These are phyloP conservation scores for Talaromyces sp. DNA, from an alignment of 2,329 filamentous ascomycete genomes.

Conservation along the genomic window DNA sequence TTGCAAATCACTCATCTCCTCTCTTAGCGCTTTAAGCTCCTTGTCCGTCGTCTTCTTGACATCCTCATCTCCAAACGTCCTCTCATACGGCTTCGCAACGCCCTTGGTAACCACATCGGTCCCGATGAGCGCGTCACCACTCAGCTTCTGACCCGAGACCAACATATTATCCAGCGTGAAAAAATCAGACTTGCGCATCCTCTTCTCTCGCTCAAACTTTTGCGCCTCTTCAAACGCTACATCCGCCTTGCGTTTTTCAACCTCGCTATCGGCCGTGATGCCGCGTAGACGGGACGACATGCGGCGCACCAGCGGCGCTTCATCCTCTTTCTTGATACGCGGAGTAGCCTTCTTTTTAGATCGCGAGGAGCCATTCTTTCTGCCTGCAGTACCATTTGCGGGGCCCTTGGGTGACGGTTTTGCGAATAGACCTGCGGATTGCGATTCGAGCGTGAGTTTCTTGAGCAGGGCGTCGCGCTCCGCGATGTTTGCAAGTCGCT, in stretches of 20 bases:
- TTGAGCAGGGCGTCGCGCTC: slow-evolving; percentile 78
- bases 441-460: slow-evolving; percentile 63
- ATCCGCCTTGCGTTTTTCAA: slow-evolving; percentile 63
- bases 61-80: slow-evolving; percentile 83
- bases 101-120: slow-evolving; percentile 57
- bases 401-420: slow-evolving; percentile 33
- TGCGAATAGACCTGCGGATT: slow-evolving; percentile 61
- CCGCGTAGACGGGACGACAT: slow-evolving; percentile 58
- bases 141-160: slow-evolving; percentile 70
- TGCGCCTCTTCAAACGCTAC: slow-evolving; percentile 54
- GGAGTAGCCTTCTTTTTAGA: slow-evolving; percentile 26
- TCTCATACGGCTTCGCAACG: slow-evolving; percentile 68
- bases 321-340: slow-evolving; percentile 43
- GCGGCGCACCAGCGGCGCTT: slow-evolving; percentile 49
- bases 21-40: slow-evolving; percentile 64
- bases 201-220: slow-evolving; percentile 55
- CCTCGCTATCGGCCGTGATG: slow-evolving; percentile 60
- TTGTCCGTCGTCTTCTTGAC: slow-evolving; percentile 73
- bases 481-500: slow-evolving; percentile 78
- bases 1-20: slow-evolving; percentile 69
- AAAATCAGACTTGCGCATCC: slow-evolving; percentile 58
- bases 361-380: slow-evolving; percentile 1
- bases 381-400: background rate
- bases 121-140: slow-evolving; percentile 58
- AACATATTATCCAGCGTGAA: slow-evolving; percentile 71